Percentiles rank a stretch among this genome's conserved stretches.
Evolutionary conservation across 495 filamentous ascomycete species (phyloP).

Genomic region (Astrothelium subdiscretum): DNA sequence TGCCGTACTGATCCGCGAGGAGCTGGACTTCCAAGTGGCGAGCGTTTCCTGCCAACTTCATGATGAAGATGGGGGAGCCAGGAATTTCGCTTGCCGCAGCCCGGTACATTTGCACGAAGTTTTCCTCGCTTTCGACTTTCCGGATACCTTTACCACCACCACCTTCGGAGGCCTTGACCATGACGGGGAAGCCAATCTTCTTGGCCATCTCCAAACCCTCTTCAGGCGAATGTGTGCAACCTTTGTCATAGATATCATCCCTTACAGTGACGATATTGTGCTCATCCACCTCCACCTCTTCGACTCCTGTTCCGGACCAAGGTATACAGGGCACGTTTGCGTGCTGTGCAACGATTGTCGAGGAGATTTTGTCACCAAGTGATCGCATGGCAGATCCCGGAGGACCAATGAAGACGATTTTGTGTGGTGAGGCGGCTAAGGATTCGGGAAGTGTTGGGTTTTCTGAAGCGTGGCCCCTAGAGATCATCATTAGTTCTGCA

Average conservation of each 20-base stretch:
- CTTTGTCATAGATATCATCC: slow-evolving; percentile 76
- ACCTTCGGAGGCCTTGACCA: slow-evolving; percentile 99
- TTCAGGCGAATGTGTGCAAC: slow-evolving; percentile 76
- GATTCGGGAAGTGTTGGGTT: slow-evolving; percentile 96
- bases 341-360: slow-evolving; percentile 97
- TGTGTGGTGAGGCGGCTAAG: slow-evolving; percentile 86
- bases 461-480: slow-evolving; percentile 94
- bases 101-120: slow-evolving; percentile 77
- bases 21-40: slow-evolving; percentile 96
- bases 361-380: slow-evolving; percentile 98
- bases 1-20: slow-evolving; percentile 96
- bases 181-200: slow-evolving; percentile 94
- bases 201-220: slow-evolving; percentile 79
- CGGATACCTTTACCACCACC: slow-evolving; percentile 99
- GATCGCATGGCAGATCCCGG: slow-evolving; percentile 98
- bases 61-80: slow-evolving; percentile 99
- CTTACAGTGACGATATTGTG: slow-evolving; percentile 86
- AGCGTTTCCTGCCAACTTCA: slow-evolving; percentile 97
- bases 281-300: slow-evolving; percentile 63
- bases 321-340: slow-evolving; percentile 95
- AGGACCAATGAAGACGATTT: slow-evolving; percentile 97
- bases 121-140: slow-evolving; percentile 78
- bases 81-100: slow-evolving; percentile 95
- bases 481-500: slow-evolving; percentile 8
- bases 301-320: slow-evolving; percentile 91